Base-by-base conservation (phyloP, 2,329 filamentous ascomycete genomes). In the Aspergillus ochraceoroseus region DNA sequence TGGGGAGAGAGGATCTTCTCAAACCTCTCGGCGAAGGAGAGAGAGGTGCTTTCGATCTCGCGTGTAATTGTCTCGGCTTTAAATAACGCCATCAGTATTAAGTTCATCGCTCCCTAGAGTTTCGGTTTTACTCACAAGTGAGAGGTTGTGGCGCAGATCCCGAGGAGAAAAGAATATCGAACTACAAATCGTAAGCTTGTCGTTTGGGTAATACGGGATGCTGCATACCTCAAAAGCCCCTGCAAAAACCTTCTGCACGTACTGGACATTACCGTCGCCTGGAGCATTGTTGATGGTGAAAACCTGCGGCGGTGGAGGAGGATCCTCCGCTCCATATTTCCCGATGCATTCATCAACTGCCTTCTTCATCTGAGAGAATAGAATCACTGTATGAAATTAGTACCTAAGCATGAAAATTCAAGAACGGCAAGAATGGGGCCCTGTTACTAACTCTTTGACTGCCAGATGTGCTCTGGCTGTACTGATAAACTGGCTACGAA, bases 171-270 rank as follows among this genome's bases (percentile, higher is more conserved):
- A 96, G 73, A 38, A 96, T 74, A 61, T 96, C 92, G 54, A 96
- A 96, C 70, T 89, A 41, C 19, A 9, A 31, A 13, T 5, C 14
- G 44, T 59, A 18, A 55, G 55, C 12, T 6, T 43, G 7, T 5
- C 5, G 4, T 0, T 12, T 13, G 18, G 28, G 6, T 15, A 7
- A 3, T 19, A 1, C 7, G 4, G 3, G 2, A 22, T 7, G n/a
- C 9, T 33, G 42, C 59, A 46, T 55, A 74, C 71, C 65, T 83
- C 87, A 57, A 96, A 98, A 1, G 82, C 65, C 1, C 92, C 90
- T 54, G 89, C 78, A 54, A 95, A 96, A 2, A 88, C 79, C 67
- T 95, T 95, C 65, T 98, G 87, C 11, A 96, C 74, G 27, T 95
- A 69, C 49, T 98, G 90, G 9, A 87, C 69, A 57, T 96, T 96